Conservation (phyloP, 1,284 basidiomycete species). For the Prillingera fragicola region DNA sequence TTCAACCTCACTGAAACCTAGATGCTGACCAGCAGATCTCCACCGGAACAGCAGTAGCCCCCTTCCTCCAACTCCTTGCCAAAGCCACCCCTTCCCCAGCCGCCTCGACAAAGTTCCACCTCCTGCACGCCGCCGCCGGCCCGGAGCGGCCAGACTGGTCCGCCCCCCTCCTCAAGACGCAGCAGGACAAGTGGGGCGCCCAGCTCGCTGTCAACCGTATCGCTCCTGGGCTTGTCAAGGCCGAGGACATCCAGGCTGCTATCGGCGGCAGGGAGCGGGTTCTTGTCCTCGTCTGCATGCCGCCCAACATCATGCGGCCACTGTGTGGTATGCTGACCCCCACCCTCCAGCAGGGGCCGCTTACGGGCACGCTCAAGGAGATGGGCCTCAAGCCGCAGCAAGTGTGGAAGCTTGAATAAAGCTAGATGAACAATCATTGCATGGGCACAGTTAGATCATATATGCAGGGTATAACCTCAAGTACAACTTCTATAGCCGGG, state of each 20-base stretch:
- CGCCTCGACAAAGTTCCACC: slow-evolving; percentile 14
- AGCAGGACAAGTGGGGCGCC: slow-evolving; percentile 23
- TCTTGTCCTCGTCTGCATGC: slow-evolving; percentile 41
- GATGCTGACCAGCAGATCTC: slow-evolving; percentile 33
- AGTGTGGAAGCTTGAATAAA: slow-evolving; percentile 41
- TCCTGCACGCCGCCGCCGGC: slow-evolving; percentile 22
- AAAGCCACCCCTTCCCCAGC: slow-evolving; percentile 21
- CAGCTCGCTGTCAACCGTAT: slow-evolving; percentile 16
- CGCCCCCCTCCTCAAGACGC: slow-evolving; percentile 12
- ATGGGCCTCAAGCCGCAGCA: slow-evolving; percentile 32
- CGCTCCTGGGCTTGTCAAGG: slow-evolving; percentile 2
- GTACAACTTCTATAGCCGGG: too few species aligned
- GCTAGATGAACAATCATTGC: neutral
- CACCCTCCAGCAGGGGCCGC: slow-evolving; percentile 36
- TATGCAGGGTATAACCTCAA: too few species aligned
- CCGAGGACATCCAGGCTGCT: slow-evolving; percentile 1
- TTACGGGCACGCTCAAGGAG: slow-evolving; percentile 33
- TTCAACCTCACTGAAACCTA: neutral
- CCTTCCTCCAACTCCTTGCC: slow-evolving; percentile 45
- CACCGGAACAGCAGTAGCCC: slow-evolving; percentile 45
- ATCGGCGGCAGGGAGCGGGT: slow-evolving; percentile 14
- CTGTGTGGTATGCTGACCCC: slow-evolving; percentile 37
- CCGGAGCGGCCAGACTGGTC: slow-evolving; percentile 12
- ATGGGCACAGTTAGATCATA: too few species aligned
- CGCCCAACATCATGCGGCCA: slow-evolving; percentile 38